Conservation (phyloP, 2,329 filamentous ascomycete species). For the Diaporthe sp. region DNA sequence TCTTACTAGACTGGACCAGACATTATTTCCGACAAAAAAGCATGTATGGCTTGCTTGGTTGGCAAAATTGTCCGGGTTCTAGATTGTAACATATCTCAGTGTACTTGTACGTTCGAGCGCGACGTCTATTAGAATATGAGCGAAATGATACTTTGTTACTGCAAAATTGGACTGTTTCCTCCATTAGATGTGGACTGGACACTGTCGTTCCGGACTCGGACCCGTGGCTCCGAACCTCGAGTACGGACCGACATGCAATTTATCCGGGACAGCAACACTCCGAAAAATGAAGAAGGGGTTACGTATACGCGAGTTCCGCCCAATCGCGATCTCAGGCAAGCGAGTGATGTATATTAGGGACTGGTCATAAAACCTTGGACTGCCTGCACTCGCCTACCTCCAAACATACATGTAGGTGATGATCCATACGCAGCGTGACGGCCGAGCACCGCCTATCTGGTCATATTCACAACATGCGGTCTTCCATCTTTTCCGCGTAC, state of each 20-base stretch:
- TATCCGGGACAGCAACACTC: conserved; percentile 31
- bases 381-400: not conserved
- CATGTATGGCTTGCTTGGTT: not conserved
- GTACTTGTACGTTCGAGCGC: conserved; percentile 1
- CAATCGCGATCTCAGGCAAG: not conserved
- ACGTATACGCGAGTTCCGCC: not conserved
- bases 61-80: not conserved
- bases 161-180: not conserved
- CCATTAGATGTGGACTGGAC: not conserved
- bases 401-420: not conserved
- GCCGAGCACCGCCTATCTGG: not conserved
- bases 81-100: conserved; percentile 14
- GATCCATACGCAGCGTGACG: not conserved
- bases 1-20: conserved; percentile 28
- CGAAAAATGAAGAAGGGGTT: conserved; percentile 4
- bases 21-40: not conserved
- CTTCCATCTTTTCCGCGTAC: not conserved
- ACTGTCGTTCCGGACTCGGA: conserved; percentile 17
- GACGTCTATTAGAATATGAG: not conserved
- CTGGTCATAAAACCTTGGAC: not conserved
- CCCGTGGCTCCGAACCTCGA: conserved; percentile 20
- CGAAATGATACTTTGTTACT: not conserved
- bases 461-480: conserved; percentile 10
- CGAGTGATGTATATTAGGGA: not conserved
- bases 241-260: conserved; percentile 14